Percentiles rank a stretch among this genome's conserved stretches.
Evolutionary conservation across 495 filamentous ascomycete genomes (phyloP).

Genomic region (Aspergillus ellipticus): DNA sequence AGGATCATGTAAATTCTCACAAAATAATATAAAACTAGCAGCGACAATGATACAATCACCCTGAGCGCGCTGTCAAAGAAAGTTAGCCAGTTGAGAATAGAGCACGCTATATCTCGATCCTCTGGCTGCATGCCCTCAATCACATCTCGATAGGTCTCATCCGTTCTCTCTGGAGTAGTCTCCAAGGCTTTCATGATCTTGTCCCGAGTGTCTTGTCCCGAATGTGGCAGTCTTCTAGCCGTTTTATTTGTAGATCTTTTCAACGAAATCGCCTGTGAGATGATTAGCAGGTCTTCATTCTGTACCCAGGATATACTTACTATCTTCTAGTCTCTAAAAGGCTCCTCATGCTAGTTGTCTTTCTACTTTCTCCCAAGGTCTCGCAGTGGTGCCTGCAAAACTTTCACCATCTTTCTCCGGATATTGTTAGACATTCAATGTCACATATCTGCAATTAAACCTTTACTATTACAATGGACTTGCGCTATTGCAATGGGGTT

Average conservation of each 20-base stretch:
- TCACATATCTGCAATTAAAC: too few species aligned
- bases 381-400: too few species aligned
- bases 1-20: constrained; percentile 4
- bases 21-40: background rate
- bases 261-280: constrained; percentile 14
- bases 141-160: constrained; percentile 2
- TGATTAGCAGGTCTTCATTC: too few species aligned
- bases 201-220: background rate
- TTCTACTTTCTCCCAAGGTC: too few species aligned
- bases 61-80: background rate
- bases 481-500: background rate
- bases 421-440: too few species aligned
- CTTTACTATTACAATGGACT: background rate
- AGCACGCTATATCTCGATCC: background rate
- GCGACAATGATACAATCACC: background rate
- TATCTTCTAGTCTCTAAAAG: too few species aligned
- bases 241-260: constrained; percentile 12
- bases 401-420: too few species aligned
- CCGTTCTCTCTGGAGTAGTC: background rate
- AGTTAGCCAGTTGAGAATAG: constrained; percentile 2
- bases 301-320: too few species aligned
- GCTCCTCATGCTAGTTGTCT: too few species aligned
- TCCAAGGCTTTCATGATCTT: background rate
- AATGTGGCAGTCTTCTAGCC: background rate
- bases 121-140: background rate